Conservation (phyloP, 306 rosid genomes). For the Abrus precatorius region DNA sequence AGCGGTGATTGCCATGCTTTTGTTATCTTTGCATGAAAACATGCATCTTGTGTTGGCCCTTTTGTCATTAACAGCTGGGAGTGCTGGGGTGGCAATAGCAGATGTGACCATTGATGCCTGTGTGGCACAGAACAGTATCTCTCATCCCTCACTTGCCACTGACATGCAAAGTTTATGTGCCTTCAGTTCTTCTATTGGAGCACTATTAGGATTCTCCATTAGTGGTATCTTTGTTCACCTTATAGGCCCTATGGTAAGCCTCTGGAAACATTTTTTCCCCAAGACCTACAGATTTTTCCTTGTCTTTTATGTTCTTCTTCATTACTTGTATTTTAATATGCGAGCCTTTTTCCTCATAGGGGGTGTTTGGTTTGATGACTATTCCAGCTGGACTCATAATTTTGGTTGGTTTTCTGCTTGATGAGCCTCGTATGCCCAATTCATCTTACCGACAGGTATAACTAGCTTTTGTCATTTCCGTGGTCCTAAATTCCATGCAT, state of each 20-base stretch:
- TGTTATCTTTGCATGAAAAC: constrained; percentile 68
- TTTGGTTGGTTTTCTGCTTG: constrained; percentile 71
- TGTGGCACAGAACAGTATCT: constrained; percentile 90
- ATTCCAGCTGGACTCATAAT: constrained; percentile 83
- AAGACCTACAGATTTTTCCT: background rate
- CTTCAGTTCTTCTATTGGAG: constrained; percentile 83
- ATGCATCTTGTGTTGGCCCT: constrained; percentile 83
- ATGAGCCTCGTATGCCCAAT: constrained; percentile 70
- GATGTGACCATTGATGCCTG: constrained; percentile 99
- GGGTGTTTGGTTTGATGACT: constrained; percentile 87
- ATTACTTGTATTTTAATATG: constrained; percentile 26
- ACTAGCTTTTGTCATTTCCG: constrained; percentile 16
- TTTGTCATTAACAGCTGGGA: constrained; percentile 74
- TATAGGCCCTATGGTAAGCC: constrained; percentile 84
- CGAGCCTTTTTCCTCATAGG: constrained; percentile 58
- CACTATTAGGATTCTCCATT: constrained; percentile 82
- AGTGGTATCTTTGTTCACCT: constrained; percentile 92
- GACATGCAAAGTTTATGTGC: constrained; percentile 98
- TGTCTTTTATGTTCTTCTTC: constrained; percentile 20
- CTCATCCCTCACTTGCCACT: constrained; percentile 80
- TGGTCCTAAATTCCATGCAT: constrained; percentile 2
- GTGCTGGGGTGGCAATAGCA: constrained; percentile 89
- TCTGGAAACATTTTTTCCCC: constrained; percentile 33
- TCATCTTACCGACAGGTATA: constrained; percentile 78
- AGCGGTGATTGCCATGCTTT: constrained; percentile 74